These are phyloP conservation scores for Notholithocarpus densiflorus DNA, from an alignment of 306 rosid genomes.

Conservation along the genomic window DNA sequence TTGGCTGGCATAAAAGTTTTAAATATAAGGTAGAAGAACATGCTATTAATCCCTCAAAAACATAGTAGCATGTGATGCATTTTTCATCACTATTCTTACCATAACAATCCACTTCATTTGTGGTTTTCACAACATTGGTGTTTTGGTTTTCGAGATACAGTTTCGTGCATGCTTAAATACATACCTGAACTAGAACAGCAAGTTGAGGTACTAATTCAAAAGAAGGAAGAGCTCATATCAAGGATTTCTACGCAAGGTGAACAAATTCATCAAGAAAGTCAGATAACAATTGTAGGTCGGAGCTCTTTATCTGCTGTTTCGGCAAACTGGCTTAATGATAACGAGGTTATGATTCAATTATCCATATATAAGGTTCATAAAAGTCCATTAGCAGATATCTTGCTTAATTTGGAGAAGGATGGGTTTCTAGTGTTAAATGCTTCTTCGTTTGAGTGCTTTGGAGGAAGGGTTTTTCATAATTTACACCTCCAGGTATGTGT, in stretches of 20 bases:
- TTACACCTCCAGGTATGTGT: too few relatives aligned
- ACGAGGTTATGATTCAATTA: conserved; percentile 49
- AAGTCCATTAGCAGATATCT: too few relatives aligned
- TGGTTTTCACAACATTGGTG: neutral
- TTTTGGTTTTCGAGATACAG: conserved; percentile 41
- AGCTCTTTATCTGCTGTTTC: conserved; percentile 41
- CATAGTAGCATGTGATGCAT: neutral
- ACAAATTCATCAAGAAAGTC: neutral
- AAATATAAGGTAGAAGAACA: neutral
- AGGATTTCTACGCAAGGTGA: conserved; percentile 18
- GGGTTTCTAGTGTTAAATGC: too few relatives aligned
- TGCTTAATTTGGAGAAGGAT: too few relatives aligned
- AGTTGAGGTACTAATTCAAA: conserved; percentile 47
- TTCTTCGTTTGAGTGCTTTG: too few relatives aligned
- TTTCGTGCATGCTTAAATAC: conserved; percentile 51
- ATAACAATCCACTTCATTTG: neutral
- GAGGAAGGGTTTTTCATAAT: too few relatives aligned
- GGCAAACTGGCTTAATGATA: conserved; percentile 39
- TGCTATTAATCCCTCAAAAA: neutral
- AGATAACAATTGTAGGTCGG: neutral
- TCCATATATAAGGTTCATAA: too few relatives aligned
- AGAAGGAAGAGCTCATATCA: conserved; percentile 47
- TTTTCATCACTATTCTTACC: neutral
- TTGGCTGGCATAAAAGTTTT: too few relatives aligned
- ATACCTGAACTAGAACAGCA: conserved; percentile 66